Evolutionary conservation across 495 filamentous ascomycete genomes (phyloP).

Genomic region (Penicillium fimorum): DNA sequence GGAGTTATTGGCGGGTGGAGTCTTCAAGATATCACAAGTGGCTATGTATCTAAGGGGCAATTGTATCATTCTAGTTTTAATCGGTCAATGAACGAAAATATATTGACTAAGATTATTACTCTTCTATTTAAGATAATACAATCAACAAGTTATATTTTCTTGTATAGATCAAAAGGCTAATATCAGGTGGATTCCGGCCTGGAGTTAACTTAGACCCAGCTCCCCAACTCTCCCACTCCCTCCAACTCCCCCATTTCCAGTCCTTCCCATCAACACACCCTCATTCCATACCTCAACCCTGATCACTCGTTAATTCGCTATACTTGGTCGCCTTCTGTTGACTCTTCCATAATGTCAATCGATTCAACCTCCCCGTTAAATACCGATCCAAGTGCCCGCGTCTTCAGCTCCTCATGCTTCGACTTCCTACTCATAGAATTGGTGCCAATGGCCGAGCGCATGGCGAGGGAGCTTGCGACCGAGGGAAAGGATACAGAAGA

Average conservation of each 20-base stretch:
- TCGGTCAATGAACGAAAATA: background rate
- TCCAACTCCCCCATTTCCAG: background rate
- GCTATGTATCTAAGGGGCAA: background rate
- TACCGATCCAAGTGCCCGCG: constrained; percentile 70
- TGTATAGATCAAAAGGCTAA: background rate
- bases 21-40: constrained; percentile 4
- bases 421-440: constrained; percentile 95
- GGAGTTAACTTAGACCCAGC: background rate
- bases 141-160: background rate
- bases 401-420: constrained; percentile 76
- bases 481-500: constrained; percentile 56
- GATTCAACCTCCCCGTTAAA: constrained; percentile 65
- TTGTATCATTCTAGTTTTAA: background rate
- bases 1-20: constrained; percentile 25
- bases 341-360: constrained; percentile 63
- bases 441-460: constrained; percentile 87
- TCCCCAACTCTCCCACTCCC: background rate
- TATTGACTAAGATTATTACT: background rate
- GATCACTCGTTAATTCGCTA: background rate
- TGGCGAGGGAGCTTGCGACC: constrained; percentile 47
- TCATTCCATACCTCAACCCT: background rate
- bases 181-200: background rate
- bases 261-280: background rate
- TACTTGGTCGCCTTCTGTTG: background rate
- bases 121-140: background rate